Evolutionary conservation across 495 filamentous ascomycete species (phyloP).

Genomic region (Lentithecium fluviatile): DNA sequence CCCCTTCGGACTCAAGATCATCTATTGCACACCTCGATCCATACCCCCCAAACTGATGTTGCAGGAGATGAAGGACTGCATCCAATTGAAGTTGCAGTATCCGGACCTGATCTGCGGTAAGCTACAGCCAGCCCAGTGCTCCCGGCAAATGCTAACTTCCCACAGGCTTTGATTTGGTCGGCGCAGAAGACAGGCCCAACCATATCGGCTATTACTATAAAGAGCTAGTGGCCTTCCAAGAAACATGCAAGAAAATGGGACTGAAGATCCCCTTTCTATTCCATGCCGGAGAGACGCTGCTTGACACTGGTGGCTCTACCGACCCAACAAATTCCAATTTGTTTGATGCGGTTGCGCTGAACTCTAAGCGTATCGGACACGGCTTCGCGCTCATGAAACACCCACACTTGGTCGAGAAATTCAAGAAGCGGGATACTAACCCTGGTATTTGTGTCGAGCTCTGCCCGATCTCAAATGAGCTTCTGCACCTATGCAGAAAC

Average conservation of each 20-base stretch:
- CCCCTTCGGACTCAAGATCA: conserved; percentile 45
- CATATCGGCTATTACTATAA: conserved; percentile 42
- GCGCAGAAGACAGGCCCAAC: conserved; percentile 45
- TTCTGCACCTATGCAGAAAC: conserved; percentile 45
- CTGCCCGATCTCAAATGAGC: conserved; percentile 45
- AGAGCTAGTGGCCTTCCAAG: conserved; percentile 37
- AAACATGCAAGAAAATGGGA: conserved; percentile 37
- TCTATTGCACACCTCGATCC: conserved; percentile 45
- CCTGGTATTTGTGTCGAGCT: conserved; percentile 42
- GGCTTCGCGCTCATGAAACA: conserved; percentile 44
- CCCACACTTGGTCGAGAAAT: conserved; percentile 40
- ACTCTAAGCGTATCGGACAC: conserved; percentile 44
- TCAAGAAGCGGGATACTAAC: conserved; percentile 1
- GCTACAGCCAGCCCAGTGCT: not conserved
- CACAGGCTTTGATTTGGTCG: conserved; percentile 45
- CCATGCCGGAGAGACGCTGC: conserved; percentile 45
- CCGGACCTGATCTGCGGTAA: conserved; percentile 45
- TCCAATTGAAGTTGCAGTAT: conserved; percentile 50
- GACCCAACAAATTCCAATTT: conserved; percentile 45
- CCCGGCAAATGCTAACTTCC: not conserved
- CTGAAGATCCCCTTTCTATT: conserved; percentile 46
- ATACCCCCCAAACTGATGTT: conserved; percentile 39
- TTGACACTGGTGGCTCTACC: conserved; percentile 43
- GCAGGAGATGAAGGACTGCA: conserved; percentile 43
- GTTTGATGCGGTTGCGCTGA: conserved; percentile 40